phyloP scores from a whole-genome alignment of 2,329 filamentous ascomycete genomes.

The Kalaharituber pfeilii region DNA sequence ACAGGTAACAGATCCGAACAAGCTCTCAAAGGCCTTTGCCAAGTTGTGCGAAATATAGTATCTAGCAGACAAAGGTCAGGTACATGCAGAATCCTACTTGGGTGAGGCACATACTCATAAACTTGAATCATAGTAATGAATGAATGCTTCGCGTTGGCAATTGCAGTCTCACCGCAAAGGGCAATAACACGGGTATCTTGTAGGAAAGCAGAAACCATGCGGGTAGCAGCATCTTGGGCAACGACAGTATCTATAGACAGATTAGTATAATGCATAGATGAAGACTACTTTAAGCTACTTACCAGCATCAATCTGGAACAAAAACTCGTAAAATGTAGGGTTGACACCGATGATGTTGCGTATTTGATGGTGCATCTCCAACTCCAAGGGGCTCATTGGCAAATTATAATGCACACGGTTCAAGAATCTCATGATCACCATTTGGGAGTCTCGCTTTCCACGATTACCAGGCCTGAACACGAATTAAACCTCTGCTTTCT shows the following conservation, averaged over 20 bases:
- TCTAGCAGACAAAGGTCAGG: constrained; percentile 3
- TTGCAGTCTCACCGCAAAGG: constrained; percentile 81
- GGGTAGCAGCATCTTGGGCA: constrained; percentile 70
- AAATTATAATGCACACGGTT: constrained; percentile 97
- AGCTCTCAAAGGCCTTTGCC: constrained; percentile 87
- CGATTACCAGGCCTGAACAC: constrained; percentile 77
- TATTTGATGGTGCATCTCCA: constrained; percentile 98
- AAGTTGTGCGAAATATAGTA: constrained; percentile 99
- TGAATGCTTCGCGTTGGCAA: constrained; percentile 83
- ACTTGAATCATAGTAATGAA: constrained; percentile 99
- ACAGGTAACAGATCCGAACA: constrained; percentile 95
- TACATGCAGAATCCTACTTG: constrained; percentile 3
- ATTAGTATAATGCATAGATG: constrained; percentile 4
- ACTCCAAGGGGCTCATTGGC: constrained; percentile 85
- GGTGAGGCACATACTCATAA: constrained; percentile 50
- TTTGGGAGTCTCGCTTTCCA: constrained; percentile 98
- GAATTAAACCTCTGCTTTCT: too few relatives aligned
- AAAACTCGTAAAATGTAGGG: constrained; percentile 93
- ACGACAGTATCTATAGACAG: constrained; percentile 60
- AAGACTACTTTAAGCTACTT: constrained; percentile 6
- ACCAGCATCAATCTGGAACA: constrained; percentile 78
- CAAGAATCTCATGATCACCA: constrained; percentile 96
- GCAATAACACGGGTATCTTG: constrained; percentile 87
- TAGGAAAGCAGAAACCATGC: constrained; percentile 80
- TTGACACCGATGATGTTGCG: constrained; percentile 98